A percentile compares a stretch with the other conserved stretches of the same genome.
phyloP scores from a whole-genome alignment of 2,329 filamentous ascomycete genomes.

The Thelonectria discophora region DNA sequence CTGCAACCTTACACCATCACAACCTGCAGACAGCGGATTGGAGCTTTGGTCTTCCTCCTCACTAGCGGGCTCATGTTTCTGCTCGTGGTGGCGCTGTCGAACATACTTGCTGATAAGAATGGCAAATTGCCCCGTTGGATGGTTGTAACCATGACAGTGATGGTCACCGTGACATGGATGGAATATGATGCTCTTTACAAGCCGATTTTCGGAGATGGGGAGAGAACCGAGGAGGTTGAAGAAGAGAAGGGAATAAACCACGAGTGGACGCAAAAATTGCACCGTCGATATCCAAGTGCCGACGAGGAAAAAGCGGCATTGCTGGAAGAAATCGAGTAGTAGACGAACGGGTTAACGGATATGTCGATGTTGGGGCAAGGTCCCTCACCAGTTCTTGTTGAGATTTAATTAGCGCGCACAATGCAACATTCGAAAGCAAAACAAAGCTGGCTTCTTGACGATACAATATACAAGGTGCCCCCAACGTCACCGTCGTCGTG shows the following conservation, averaged over 20 bases:
- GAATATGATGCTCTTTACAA: slow-evolving; percentile 59
- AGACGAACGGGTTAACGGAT: slow-evolving; percentile 9
- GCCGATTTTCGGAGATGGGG: slow-evolving; percentile 83
- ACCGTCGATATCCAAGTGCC: slow-evolving; percentile 10
- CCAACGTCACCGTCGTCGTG: slow-evolving; percentile 25
- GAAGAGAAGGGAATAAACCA: slow-evolving; percentile 20
- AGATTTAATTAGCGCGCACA: slow-evolving; percentile 36
- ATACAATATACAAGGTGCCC: slow-evolving; percentile 4
- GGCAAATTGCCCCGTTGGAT: slow-evolving; percentile 77
- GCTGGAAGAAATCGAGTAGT: slow-evolving; percentile 24
- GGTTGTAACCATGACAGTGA: slow-evolving; percentile 55
- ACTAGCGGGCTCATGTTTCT: slow-evolving; percentile 67
- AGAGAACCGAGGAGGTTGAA: slow-evolving; percentile 62
- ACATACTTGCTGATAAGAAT: slow-evolving; percentile 68
- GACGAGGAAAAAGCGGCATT: slow-evolving; percentile 42
- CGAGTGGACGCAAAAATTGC: slow-evolving; percentile 8
- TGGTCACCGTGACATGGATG: slow-evolving; percentile 62
- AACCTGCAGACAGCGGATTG: slow-evolving; percentile 70
- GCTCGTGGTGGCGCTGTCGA: slow-evolving; percentile 54
- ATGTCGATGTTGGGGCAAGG: slow-evolving; percentile 35
- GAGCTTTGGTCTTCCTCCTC: slow-evolving; percentile 67
- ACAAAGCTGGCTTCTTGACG: too few relatives aligned
- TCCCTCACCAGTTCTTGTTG: slow-evolving; percentile 33
- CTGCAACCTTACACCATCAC: slow-evolving; percentile 78
- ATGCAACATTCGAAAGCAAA: slow-evolving; percentile 10